phyloP scores from a whole-genome alignment of 2,329 filamentous ascomycete species.

The Aspergillus latus region DNA sequence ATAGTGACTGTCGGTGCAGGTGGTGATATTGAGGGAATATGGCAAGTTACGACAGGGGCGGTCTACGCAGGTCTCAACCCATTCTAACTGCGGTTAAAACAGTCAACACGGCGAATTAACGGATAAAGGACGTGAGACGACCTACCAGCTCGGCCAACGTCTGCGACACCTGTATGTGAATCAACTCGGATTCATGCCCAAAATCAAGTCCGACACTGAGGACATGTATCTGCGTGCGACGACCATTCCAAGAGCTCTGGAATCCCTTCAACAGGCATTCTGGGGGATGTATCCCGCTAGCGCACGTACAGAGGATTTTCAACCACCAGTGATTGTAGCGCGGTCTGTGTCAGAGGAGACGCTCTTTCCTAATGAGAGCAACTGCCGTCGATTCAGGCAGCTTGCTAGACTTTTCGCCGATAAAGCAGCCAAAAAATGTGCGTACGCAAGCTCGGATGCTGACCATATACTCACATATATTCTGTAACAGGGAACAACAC shows the following conservation, averaged over 20 bases:
- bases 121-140: conserved; percentile 71
- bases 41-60: conserved; percentile 54
- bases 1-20: conserved; percentile 65
- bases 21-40: conserved; percentile 75
- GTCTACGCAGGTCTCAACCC: not conserved
- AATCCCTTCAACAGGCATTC: conserved; percentile 74
- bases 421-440: conserved; percentile 67
- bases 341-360: conserved; percentile 70
- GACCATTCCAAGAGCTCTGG: conserved; percentile 71
- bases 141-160: conserved; percentile 65
- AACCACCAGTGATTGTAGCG: conserved; percentile 64
- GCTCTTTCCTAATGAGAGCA: conserved; percentile 73
- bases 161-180: conserved; percentile 72
- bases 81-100: conserved; percentile 17
- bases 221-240: conserved; percentile 73
- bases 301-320: conserved; percentile 53
- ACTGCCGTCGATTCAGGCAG: conserved; percentile 70
- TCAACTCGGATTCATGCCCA: conserved; percentile 69
- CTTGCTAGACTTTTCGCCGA: conserved; percentile 70
- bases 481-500: conserved; percentile 59
- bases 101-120: conserved; percentile 66
- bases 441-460: conserved; percentile 1
- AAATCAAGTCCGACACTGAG: conserved; percentile 54
- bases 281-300: conserved; percentile 69
- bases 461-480: not conserved